Conservation (phyloP, 306 rosid genomes). For the Trifolium fragiferum region DNA sequence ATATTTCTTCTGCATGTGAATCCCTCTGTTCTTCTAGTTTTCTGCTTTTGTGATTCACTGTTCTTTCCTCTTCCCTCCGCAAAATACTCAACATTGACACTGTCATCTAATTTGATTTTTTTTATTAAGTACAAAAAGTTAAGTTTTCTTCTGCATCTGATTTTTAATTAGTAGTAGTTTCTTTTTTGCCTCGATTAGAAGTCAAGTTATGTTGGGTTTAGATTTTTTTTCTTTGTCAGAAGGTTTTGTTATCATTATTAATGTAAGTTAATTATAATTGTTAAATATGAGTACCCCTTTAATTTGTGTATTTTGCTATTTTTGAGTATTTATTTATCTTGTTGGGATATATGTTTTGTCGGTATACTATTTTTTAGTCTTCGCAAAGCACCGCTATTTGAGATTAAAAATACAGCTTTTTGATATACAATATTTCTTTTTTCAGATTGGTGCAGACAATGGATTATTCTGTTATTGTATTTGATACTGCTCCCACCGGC, state of each 20-base stretch:
- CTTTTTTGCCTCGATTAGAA: neutral
- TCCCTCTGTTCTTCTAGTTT: no score
- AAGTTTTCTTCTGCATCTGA: no score
- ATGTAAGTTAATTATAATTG: neutral
- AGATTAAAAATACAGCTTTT: no score
- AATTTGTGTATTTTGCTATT: neutral
- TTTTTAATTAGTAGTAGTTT: neutral
- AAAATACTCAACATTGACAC: no score
- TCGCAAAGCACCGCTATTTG: neutral
- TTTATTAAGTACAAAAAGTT: no score
- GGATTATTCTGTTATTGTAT: conserved; percentile 97
- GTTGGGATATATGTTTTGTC: neutral
- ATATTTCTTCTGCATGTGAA: no score
- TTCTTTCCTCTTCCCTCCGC: no score
- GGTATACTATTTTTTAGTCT: neutral
- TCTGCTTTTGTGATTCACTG: no score
- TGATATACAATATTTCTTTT: neutral
- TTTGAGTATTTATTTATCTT: neutral
- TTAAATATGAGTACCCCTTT: neutral
- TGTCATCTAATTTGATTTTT: no score
- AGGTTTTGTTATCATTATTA: neutral
- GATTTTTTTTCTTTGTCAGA: neutral
- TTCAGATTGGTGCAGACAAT: conserved; percentile 96
- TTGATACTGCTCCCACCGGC: conserved; percentile 99
- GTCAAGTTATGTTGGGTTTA: neutral